A percentile compares a stretch with the other conserved stretches of the same genome.
Conservation (phyloP, 495 filamentous ascomycete genomes). For the Lophiostoma macrostomum region DNA sequence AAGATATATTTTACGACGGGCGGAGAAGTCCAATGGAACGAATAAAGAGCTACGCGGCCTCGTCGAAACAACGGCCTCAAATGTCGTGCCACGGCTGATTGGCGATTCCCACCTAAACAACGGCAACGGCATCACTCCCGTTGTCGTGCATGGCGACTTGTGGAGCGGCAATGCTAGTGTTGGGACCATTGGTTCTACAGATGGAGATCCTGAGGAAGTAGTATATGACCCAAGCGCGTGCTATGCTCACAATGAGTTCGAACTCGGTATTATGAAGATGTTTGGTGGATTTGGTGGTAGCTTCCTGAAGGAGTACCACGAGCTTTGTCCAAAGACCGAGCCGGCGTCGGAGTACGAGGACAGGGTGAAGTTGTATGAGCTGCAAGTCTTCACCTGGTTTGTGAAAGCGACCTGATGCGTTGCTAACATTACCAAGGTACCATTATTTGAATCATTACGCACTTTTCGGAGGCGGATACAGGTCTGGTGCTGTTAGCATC, state of each 20-base stretch:
- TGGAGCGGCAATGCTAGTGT: constrained; percentile 84
- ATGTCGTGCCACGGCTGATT: constrained; percentile 71
- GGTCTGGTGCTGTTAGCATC: constrained; percentile 66
- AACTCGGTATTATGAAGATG: constrained; percentile 92
- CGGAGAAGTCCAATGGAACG: constrained; percentile 57
- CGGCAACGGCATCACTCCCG: constrained; percentile 59
- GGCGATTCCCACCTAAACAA: constrained; percentile 62
- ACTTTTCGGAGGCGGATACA: constrained; percentile 77
- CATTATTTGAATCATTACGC: constrained; percentile 89
- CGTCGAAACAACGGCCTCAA: constrained; percentile 58
- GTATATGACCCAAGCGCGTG: constrained; percentile 77
- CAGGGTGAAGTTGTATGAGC: constrained; percentile 72
- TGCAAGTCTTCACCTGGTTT: constrained; percentile 46
- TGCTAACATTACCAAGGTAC: too few species aligned
- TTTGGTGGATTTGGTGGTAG: constrained; percentile 79
- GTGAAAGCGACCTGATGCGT: neutral
- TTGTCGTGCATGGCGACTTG: constrained; percentile 84
- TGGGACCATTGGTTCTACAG: constrained; percentile 58
- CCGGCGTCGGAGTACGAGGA: constrained; percentile 83
- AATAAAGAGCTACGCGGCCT: constrained; percentile 59
- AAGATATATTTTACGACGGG: constrained; percentile 56
- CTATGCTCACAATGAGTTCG: constrained; percentile 87
- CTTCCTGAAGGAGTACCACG: constrained; percentile 76
- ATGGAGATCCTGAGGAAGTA: constrained; percentile 65
- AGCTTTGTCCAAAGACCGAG: constrained; percentile 70